These are phyloP conservation scores for Immersiporthe knoxdaviesiana DNA, from an alignment of 2,329 filamentous ascomycete species.

Conservation along the genomic window DNA sequence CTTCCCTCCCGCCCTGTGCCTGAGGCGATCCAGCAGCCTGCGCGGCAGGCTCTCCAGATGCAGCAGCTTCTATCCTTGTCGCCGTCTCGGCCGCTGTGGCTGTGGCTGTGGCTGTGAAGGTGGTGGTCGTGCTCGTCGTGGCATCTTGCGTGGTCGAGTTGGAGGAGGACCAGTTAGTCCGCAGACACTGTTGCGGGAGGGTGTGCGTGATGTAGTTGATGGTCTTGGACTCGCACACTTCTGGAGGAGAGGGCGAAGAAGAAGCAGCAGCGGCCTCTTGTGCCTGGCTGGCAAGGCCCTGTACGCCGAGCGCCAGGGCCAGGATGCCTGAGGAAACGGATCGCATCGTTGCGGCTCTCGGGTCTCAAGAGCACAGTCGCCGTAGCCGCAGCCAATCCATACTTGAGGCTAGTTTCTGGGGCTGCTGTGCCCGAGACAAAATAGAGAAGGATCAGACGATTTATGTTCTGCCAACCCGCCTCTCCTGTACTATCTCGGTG, in stretches of 20 bases:
- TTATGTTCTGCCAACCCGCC: no score
- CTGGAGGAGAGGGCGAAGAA: conserved; percentile 29
- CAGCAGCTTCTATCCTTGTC: conserved; percentile 20
- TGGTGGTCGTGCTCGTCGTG: conserved; percentile 32
- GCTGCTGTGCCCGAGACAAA: neutral
- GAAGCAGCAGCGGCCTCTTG: conserved; percentile 8
- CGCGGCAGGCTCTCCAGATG: conserved; percentile 19
- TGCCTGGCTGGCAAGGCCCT: conserved; percentile 15
- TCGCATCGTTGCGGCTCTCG: conserved; percentile 22
- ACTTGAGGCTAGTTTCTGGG: conserved; percentile 16
- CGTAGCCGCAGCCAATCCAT: conserved; percentile 26
- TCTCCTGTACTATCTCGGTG: neutral
- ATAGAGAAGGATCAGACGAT: neutral
- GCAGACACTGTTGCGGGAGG: conserved; percentile 75
- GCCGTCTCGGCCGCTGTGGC: conserved; percentile 14
- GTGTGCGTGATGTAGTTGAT: conserved; percentile 84
- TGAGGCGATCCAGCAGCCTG: conserved; percentile 13
- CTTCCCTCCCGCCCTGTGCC: conserved; percentile 1
- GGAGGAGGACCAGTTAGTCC: conserved; percentile 57
- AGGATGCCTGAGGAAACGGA: conserved; percentile 16
- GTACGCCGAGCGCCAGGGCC: conserved; percentile 13
- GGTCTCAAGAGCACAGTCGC: conserved; percentile 12
- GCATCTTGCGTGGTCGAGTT: conserved; percentile 25
- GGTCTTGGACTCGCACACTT: conserved; percentile 61
- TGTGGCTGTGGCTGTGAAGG: conserved; percentile 31